Evolutionary conservation across 352 stramenopile species (phyloP).

Genomic region (Peronospora farinosa): DNA sequence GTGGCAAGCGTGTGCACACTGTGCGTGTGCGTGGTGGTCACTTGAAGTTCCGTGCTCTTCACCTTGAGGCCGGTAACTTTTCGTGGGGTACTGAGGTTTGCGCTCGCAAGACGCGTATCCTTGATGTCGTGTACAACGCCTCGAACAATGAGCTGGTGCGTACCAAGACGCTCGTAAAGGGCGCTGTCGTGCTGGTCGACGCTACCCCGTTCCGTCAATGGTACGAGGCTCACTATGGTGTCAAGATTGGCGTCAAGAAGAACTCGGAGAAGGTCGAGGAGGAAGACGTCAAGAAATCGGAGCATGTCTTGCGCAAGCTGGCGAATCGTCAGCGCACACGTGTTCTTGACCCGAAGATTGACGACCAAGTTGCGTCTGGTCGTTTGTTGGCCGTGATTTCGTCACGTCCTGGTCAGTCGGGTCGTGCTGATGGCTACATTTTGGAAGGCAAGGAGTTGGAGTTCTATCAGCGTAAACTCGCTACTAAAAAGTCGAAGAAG

Average conservation of each 20-base stretch:
- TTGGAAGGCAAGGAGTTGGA: constrained; percentile 98
- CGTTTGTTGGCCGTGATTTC: constrained; percentile 96
- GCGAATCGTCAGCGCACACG: constrained; percentile 89
- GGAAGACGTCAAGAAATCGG: constrained; percentile 89
- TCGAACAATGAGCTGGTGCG: constrained; percentile 99
- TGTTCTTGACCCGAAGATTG: constrained; percentile 90
- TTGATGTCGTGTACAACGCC: constrained; percentile 99
- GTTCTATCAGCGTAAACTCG: constrained; percentile 99
- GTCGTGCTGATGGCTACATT: constrained; percentile 97
- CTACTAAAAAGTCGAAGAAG: constrained; percentile 99
- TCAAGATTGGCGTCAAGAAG: constrained; percentile 89
- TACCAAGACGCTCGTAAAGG: constrained; percentile 99
- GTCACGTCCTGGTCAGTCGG: constrained; percentile 96
- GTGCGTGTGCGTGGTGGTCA: constrained; percentile 96
- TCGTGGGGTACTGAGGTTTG: constrained; percentile 97
- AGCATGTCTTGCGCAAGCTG: constrained; percentile 92
- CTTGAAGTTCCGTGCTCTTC: constrained; percentile 97
- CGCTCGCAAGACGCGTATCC: constrained; percentile 97
- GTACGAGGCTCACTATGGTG: constrained; percentile 99
- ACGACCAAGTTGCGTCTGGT: constrained; percentile 95
- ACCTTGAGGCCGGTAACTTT: constrained; percentile 99
- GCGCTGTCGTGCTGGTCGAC: constrained; percentile 97
- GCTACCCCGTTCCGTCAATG: constrained; percentile 98
- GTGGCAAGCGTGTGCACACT: constrained; percentile 93
- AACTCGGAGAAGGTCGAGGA: constrained; percentile 73